phyloP scores from a whole-genome alignment of 73 alveolate genomes.

The Breviolum minutum region DNA sequence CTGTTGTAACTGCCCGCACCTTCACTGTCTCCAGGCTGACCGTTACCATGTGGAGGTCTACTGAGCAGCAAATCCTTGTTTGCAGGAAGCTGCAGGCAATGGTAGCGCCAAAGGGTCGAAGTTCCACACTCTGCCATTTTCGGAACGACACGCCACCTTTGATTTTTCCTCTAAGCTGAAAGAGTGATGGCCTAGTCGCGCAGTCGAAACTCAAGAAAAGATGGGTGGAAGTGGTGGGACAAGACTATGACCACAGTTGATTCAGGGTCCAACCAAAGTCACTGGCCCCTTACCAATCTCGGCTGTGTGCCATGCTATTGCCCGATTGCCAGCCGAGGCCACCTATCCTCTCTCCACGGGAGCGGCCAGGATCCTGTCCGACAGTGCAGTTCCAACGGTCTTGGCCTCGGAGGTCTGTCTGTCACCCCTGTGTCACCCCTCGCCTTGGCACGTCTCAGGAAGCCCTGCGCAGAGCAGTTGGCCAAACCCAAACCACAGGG shows the following conservation, averaged over 20 bases:
- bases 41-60: slow-evolving; percentile 94
- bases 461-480: slow-evolving; percentile 12
- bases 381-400: not conserved
- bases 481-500: slow-evolving; percentile 35
- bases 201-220: not conserved
- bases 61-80: slow-evolving; percentile 7
- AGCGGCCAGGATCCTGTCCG: not conserved
- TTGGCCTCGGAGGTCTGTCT: not conserved
- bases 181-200: not conserved
- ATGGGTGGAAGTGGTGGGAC: not conserved
- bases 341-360: not conserved
- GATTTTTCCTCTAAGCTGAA: not conserved
- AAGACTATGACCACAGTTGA: too few species aligned
- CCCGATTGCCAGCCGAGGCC: too few species aligned
- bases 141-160: not conserved
- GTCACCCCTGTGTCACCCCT: not conserved
- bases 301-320: too few species aligned
- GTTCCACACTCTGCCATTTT: not conserved
- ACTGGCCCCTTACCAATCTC: too few species aligned
- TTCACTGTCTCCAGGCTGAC: slow-evolving; percentile 31
- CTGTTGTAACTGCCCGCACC: not conserved
- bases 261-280: too few species aligned
- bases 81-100: slow-evolving; percentile 13
- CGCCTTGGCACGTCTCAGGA: not conserved
- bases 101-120: slow-evolving; percentile 9